Conservation (phyloP, 345 rosid species). For the Aethionema arabicum region DNA sequence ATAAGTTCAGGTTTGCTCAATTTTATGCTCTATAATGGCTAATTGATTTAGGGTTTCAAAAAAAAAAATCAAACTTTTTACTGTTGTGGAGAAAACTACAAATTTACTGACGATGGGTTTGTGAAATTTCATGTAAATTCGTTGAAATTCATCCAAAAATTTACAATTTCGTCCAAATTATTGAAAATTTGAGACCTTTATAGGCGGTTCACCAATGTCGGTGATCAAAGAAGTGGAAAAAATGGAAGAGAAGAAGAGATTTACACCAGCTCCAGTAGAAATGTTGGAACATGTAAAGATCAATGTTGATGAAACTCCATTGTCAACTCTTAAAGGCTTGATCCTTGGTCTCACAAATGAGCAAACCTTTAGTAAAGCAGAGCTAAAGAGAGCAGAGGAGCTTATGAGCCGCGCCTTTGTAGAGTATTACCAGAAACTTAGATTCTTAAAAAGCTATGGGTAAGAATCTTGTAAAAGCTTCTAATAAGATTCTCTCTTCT, state of each 20-base stretch:
- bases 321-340: constrained; percentile 54
- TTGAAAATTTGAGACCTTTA: not conserved
- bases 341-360: constrained; percentile 53
- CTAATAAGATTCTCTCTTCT: not conserved
- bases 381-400: constrained; percentile 59
- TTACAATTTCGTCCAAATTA: not conserved
- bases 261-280: constrained; percentile 45
- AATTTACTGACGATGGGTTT: not conserved
- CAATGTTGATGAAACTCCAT: constrained; percentile 58
- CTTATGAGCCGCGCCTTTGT: constrained; percentile 49
- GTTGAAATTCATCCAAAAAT: not conserved
- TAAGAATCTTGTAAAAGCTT: constrained; percentile 26
- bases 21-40: not conserved
- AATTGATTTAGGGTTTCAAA: not conserved
- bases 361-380: constrained; percentile 46
- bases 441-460: constrained; percentile 58
- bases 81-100: not conserved
- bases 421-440: constrained; percentile 68
- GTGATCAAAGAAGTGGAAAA: constrained; percentile 29
- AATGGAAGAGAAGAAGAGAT: constrained; percentile 13
- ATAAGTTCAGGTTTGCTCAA: constrained; percentile 27
- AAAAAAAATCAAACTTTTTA: no score
- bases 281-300: constrained; percentile 63
- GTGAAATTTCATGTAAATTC: not conserved
- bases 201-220: constrained; percentile 28